A percentile compares a stretch with the other conserved stretches of the same genome.
These are phyloP conservation scores for Colletotrichum australisinense DNA, from an alignment of 2,329 filamentous ascomycete genomes.

Conservation along the genomic window DNA sequence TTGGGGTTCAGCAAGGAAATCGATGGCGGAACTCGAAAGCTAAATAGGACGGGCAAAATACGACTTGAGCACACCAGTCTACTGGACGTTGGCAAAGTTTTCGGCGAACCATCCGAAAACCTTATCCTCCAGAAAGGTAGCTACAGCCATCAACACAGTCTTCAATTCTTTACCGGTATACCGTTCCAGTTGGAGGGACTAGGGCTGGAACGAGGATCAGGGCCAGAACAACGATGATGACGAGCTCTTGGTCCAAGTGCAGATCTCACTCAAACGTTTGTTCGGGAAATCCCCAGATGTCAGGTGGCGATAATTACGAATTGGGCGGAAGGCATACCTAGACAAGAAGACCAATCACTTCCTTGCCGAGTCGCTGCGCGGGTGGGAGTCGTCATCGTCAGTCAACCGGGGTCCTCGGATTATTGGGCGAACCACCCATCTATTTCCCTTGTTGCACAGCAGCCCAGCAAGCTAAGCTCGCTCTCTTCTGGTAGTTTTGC, in stretches of 20 bases:
- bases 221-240: not conserved
- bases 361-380: not conserved
- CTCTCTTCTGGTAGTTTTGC: slow-evolving; percentile 15
- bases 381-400: not conserved
- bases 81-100: slow-evolving; percentile 6
- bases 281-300: slow-evolving; percentile 1
- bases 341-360: not conserved
- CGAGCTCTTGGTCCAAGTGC: slow-evolving; percentile 25
- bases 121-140: slow-evolving; percentile 10
- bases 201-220: not conserved
- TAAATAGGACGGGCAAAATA: not conserved
- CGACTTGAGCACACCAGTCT: slow-evolving; percentile 4
- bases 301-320: slow-evolving; percentile 10
- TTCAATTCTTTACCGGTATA: not conserved
- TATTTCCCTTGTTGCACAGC: not conserved
- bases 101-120: slow-evolving; percentile 26
- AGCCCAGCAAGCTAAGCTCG: not conserved
- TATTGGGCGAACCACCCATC: slow-evolving; percentile 13
- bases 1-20: not conserved
- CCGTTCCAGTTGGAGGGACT: not conserved
- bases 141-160: slow-evolving; percentile 5
- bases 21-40: not conserved
- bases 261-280: not conserved
- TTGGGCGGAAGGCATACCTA: not conserved
- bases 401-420: not conserved